Conservation (phyloP, 2,329 filamentous ascomycete genomes). For the Fusarium palustre region DNA sequence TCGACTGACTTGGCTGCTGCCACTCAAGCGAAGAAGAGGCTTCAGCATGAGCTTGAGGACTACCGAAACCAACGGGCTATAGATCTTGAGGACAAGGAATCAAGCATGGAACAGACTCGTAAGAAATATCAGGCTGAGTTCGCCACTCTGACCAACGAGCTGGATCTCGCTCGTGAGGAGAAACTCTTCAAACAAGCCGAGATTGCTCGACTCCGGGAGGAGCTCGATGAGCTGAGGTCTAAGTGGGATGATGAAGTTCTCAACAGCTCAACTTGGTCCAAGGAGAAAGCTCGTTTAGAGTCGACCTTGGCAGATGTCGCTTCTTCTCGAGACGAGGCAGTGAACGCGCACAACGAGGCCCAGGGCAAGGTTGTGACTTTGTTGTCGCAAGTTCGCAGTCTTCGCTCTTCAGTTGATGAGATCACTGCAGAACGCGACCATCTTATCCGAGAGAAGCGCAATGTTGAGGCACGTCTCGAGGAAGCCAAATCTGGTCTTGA, state of each 20-base stretch:
- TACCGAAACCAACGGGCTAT: constrained; percentile 95
- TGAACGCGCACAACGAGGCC: constrained; percentile 92
- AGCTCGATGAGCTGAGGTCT: constrained; percentile 91
- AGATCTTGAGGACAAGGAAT: constrained; percentile 96
- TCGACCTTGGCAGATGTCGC: constrained; percentile 89
- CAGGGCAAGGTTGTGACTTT: constrained; percentile 93
- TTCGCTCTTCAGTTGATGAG: constrained; percentile 88
- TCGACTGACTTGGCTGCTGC: constrained; percentile 89
- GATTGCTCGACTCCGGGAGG: constrained; percentile 89
- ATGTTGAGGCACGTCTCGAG: constrained; percentile 83
- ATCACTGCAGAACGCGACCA: constrained; percentile 85
- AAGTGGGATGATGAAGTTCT: constrained; percentile 99
- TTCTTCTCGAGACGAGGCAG: constrained; percentile 92
- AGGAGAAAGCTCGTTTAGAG: constrained; percentile 94
- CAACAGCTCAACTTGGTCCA: constrained; percentile 97
- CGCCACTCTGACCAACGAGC: constrained; percentile 86
- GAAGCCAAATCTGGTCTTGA: constrained; percentile 92
- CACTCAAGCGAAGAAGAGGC: constrained; percentile 88
- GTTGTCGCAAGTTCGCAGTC: constrained; percentile 86
- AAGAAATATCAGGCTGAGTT: constrained; percentile 98
- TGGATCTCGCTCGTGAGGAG: constrained; percentile 93
- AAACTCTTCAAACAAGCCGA: constrained; percentile 86
- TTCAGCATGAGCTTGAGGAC: constrained; percentile 97
- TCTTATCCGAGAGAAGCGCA: constrained; percentile 88
- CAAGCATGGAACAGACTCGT: constrained; percentile 93